Percentiles rank a stretch among this genome's conserved stretches.
These are phyloP conservation scores for Arabidopsis suecica DNA, from an alignment of 345 rosid genomes.

Conservation along the genomic window DNA sequence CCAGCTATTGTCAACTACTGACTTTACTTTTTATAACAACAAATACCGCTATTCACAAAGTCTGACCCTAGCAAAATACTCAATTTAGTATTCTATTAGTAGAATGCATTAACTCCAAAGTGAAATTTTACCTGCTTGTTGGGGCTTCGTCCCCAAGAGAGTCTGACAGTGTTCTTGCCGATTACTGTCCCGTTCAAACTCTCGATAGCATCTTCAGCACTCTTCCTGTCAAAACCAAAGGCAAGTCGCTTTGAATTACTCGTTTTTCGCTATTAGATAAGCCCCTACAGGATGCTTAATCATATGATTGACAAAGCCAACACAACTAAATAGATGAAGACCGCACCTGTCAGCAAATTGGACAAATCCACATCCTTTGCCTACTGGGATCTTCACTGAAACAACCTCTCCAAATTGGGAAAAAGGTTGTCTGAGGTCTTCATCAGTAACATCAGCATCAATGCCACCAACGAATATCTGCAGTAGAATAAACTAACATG, in stretches of 20 bases:
- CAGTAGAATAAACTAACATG: conserved; percentile 30
- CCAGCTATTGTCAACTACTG: conserved; percentile 37
- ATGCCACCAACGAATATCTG: conserved; percentile 97
- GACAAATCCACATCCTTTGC: conserved; percentile 98
- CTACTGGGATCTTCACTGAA: conserved; percentile 90
- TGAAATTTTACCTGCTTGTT: conserved; percentile 70
- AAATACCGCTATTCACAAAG: not conserved
- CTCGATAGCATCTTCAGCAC: conserved; percentile 86
- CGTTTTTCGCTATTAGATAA: not conserved
- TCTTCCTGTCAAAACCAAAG: conserved; percentile 57
- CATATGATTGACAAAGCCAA: conserved; percentile 1
- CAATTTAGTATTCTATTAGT: conserved; percentile 3
- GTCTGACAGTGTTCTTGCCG: conserved; percentile 92
- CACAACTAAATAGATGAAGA: not conserved
- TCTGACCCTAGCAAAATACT: conserved; percentile 18
- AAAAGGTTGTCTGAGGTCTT: conserved; percentile 85
- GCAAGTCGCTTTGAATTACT: not conserved
- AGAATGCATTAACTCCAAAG: not conserved
- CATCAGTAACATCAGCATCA: conserved; percentile 81
- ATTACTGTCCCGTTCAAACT: conserved; percentile 74
- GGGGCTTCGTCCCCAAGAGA: conserved; percentile 95
- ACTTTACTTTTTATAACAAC: conserved; percentile 11
- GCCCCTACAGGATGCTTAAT: conserved; percentile 12
- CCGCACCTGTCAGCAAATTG: conserved; percentile 76
- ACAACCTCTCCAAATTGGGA: conserved; percentile 84